Evolutionary conservation across 2,329 filamentous ascomycete genomes (phyloP), one percentile per base, ranked within the genome.

Genomic region (Chalaropsis thielavioides): DNA sequence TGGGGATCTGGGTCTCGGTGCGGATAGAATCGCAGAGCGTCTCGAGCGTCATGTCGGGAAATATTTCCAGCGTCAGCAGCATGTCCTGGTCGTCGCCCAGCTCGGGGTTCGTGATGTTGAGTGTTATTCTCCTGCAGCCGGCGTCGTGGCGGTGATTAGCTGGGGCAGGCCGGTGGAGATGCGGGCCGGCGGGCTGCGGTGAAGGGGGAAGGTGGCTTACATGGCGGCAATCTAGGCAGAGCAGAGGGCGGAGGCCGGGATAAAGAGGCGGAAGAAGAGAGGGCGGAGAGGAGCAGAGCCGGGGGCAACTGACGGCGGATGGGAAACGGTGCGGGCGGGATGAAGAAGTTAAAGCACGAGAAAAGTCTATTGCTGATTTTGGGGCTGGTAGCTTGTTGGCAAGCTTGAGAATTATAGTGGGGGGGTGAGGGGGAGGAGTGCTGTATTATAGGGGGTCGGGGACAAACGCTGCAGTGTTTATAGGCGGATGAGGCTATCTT

Each of bases 21-120:
- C 94, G 84, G 73, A 99, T 88, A 72, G 90, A 89, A 72, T 86
- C 88, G 75, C 95, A 95, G 69, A 99, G 83, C 63, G 90, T 87
- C 71, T 86, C 86, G 70, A 97, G 77, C 60, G 89, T 90, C 80
- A 94, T 90, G 71, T 90, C 89, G 51, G 85, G 81, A 68, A 88
- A 87, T 69, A 96, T 85, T 71, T 96, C 90, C 69, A 95, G 83
- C 66, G 85, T 87, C 71, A 96, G 80, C 72, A 95, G 82, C 72
- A 90, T 88, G 69, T 86, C 83, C 73, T 90, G 87, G 67, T 76
- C 76, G 66, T 69, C 70, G 73, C 77, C 77, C 69, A 84, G 80
- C 73, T 88, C 84, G 69, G 87, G 84, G 69, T 88, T 87, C 73
- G 88, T 88, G 73, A 95, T 88, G 75, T 84, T 90, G 75, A 96